Conservation (phyloP, 257 asterid species). For the Voacanga thouarsii region DNA sequence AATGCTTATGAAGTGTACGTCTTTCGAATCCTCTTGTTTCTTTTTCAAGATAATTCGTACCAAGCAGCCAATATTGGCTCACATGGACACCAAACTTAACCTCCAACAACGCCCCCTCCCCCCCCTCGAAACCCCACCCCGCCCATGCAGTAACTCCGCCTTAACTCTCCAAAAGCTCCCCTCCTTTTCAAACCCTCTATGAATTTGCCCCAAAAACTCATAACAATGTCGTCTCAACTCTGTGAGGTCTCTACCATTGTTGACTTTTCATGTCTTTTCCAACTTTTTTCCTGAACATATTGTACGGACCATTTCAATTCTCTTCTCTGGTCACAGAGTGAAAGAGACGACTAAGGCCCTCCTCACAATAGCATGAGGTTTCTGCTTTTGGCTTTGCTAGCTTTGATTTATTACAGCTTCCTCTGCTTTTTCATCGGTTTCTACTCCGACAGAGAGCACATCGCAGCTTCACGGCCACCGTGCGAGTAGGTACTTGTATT, state of each 20-base stretch:
- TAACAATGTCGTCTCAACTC: not conserved
- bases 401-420: not conserved
- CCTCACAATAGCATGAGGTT: not conserved
- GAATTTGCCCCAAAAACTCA: not conserved
- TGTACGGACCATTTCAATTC: conserved; percentile 13
- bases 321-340: not conserved
- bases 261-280: conserved; percentile 1
- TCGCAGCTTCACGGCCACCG: not conserved
- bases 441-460: not conserved
- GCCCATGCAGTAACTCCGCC: not conserved
- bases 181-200: conserved; percentile 16
- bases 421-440: not conserved
- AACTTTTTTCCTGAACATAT: not conserved
- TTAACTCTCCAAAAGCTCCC: conserved; percentile 2
- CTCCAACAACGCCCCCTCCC: conserved; percentile 5
- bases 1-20: too few relatives aligned
- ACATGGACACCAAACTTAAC: conserved; percentile 5
- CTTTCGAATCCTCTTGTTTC: too few relatives aligned
- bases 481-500: not conserved
- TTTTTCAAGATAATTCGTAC: too few relatives aligned
- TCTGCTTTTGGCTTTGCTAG: not conserved
- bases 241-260: not conserved
- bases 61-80: too few relatives aligned
- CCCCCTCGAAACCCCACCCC: not conserved
- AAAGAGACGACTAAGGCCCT: not conserved